A percentile compares a stretch with the other conserved stretches of the same genome.
phyloP scores from a whole-genome alignment of 1,284 basidiomycete species.

The Trametes pubescens region DNA sequence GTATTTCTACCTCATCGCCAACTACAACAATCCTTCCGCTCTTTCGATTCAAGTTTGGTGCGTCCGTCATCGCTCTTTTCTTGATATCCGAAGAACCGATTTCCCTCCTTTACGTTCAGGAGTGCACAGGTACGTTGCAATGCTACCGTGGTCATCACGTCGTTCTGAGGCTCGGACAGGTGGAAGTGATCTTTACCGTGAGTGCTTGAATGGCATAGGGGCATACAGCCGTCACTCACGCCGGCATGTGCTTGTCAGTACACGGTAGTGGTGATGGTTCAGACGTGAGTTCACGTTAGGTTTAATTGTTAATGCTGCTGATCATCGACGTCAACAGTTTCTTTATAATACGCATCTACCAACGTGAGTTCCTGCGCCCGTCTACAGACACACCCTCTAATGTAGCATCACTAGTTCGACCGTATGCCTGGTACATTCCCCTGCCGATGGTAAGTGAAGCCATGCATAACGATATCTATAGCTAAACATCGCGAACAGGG shows the following conservation, averaged over 20 bases:
- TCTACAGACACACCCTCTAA: not conserved
- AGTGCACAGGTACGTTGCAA: constrained; percentile 18
- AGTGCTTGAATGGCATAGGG: not conserved
- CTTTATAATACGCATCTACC: constrained; percentile 28
- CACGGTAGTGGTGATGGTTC: constrained; percentile 26
- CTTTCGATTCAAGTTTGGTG: constrained; percentile 25
- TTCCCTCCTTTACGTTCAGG: constrained; percentile 2
- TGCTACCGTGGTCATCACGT: too few species aligned
- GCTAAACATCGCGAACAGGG: constrained; percentile 2
- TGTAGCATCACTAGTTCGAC: constrained; percentile 18
- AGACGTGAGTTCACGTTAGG: constrained; percentile 14
- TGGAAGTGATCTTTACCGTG: constrained; percentile 24
- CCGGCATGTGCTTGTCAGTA: constrained; percentile 10
- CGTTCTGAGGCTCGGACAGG: constrained; percentile 4
- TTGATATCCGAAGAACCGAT: not conserved
- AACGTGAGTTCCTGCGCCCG: constrained; percentile 11
- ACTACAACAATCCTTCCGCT: constrained; percentile 26
- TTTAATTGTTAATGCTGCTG: not conserved
- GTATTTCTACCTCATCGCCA: constrained; percentile 27
- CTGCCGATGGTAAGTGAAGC: constrained; percentile 11
- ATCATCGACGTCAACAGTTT: constrained; percentile 13
- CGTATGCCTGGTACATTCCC: constrained; percentile 29
- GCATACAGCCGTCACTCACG: not conserved
- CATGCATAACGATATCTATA: too few species aligned
- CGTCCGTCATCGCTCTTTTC: constrained; percentile 1